Evolutionary conservation across 2,329 filamentous ascomycete genomes (phyloP).

Genomic region (Dryadomyces quercus-mongolicae): DNA sequence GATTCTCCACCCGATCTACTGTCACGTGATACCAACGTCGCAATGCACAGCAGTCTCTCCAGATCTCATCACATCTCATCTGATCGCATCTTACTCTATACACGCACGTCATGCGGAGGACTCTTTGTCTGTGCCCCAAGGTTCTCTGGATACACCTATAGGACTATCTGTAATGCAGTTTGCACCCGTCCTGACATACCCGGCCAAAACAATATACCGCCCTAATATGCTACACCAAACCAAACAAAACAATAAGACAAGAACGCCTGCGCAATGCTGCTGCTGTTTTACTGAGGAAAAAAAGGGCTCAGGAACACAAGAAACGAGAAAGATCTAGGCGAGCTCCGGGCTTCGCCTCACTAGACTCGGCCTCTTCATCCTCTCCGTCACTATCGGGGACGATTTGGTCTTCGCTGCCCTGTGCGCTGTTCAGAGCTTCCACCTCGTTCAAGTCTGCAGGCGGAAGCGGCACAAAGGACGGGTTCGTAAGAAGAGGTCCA

Average conservation of each 20-base stretch:
- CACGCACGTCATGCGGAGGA: too few species aligned
- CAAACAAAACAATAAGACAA: not conserved
- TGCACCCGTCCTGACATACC: too few species aligned
- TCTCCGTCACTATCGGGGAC: slow-evolving; percentile 39
- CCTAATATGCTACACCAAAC: not conserved
- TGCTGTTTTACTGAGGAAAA: not conserved
- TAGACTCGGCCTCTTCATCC: slow-evolving; percentile 17
- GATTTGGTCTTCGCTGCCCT: slow-evolving; percentile 46
- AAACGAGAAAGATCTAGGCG: slow-evolving; percentile 38
- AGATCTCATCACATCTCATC: not conserved
- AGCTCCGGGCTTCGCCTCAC: slow-evolving; percentile 4
- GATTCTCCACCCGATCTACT: slow-evolving; percentile 15
- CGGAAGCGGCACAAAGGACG: slow-evolving; percentile 42
- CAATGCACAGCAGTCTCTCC: too few species aligned
- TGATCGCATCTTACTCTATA: too few species aligned
- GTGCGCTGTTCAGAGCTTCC: slow-evolving; percentile 32
- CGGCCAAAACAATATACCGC: not conserved
- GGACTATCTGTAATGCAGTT: too few species aligned
- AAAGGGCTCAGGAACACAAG: slow-evolving; percentile 21
- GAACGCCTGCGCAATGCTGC: not conserved
- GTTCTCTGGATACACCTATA: too few species aligned
- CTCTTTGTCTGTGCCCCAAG: too few species aligned
- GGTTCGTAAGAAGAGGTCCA: slow-evolving; percentile 28
- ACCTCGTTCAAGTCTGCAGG: slow-evolving; percentile 41
- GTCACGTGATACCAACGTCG: not conserved